A percentile compares a stretch with the other conserved stretches of the same genome.
These are phyloP conservation scores for Stachybotrys echinatus DNA, from an alignment of 2,329 filamentous ascomycete genomes.

Conservation along the genomic window DNA sequence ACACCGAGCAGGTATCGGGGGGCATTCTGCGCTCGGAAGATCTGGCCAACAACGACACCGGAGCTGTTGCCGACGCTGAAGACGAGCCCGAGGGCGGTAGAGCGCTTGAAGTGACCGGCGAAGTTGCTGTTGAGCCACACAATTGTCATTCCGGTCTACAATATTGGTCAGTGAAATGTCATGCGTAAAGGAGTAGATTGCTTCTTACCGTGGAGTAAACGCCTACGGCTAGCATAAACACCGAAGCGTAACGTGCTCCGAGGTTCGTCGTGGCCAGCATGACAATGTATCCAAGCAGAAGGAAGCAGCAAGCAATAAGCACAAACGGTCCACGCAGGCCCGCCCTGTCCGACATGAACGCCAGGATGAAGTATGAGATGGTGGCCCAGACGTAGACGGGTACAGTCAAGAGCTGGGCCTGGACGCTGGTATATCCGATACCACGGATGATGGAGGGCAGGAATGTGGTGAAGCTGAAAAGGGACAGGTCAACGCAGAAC, in stretches of 20 bases:
- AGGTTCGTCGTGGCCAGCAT: background rate
- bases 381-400: background rate
- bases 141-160: background rate
- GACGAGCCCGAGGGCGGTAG: background rate
- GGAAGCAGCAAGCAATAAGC: background rate
- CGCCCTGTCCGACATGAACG: background rate
- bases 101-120: background rate
- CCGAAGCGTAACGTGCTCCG: background rate
- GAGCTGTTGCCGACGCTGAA: background rate
- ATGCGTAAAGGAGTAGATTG: background rate
- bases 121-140: background rate
- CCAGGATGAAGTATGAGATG: background rate
- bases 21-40: background rate
- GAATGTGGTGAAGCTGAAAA: slow-evolving; percentile 51
- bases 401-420: background rate
- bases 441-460: slow-evolving; percentile 45
- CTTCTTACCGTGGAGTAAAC: background rate
- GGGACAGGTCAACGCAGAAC: slow-evolving; percentile 41
- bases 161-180: background rate
- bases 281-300: background rate
- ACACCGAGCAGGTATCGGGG: background rate
- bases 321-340: background rate
- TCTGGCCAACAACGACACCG: background rate
- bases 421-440: background rate
- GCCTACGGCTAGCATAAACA: background rate